These are phyloP conservation scores for Ampelocalamus luodianensis DNA, from an alignment of 176 grass and related monocot genomes.

Conservation along the genomic window DNA sequence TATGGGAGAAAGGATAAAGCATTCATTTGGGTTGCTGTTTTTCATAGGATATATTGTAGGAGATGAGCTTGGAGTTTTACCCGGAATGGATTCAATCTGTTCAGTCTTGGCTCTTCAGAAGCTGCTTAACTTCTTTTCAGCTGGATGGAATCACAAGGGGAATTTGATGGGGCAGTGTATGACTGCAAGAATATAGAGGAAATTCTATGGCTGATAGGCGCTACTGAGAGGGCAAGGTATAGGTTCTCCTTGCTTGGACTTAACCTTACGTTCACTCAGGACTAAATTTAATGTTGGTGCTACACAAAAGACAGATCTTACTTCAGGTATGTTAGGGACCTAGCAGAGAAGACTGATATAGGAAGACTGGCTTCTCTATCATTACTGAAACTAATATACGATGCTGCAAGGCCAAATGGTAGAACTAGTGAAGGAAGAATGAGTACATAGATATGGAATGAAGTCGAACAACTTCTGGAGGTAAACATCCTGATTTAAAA, in stretches of 20 bases:
- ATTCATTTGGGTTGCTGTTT: slow-evolving; percentile 45
- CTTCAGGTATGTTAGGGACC: slow-evolving; percentile 70
- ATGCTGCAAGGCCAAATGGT: slow-evolving; percentile 63
- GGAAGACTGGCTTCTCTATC: slow-evolving; percentile 90
- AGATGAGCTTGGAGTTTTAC: too few relatives aligned
- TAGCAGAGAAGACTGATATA: slow-evolving; percentile 93
- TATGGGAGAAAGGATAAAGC: not conserved
- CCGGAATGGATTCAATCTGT: too few relatives aligned
- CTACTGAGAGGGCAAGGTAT: slow-evolving; percentile 86
- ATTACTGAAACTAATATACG: slow-evolving; percentile 77
- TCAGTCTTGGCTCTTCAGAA: too few relatives aligned
- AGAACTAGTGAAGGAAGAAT: slow-evolving; percentile 69
- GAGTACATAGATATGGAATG: slow-evolving; percentile 87
- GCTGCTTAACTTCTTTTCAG: slow-evolving; percentile 70
- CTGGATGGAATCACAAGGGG: slow-evolving; percentile 51
- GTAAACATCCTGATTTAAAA: slow-evolving; percentile 31
- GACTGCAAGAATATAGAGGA: slow-evolving; percentile 85
- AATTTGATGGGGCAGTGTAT: slow-evolving; percentile 86
- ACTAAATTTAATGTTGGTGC: slow-evolving; percentile 28
- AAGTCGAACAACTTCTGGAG: slow-evolving; percentile 73
- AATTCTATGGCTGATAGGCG: slow-evolving; percentile 69
- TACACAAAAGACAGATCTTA: slow-evolving; percentile 72
- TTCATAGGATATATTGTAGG: too few relatives aligned
- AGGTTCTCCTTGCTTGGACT: slow-evolving; percentile 6
- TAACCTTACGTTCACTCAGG: slow-evolving; percentile 19